Base-by-base conservation (phyloP, 2,329 filamentous ascomycete genomes). In the Tolypocladium paradoxum region DNA sequence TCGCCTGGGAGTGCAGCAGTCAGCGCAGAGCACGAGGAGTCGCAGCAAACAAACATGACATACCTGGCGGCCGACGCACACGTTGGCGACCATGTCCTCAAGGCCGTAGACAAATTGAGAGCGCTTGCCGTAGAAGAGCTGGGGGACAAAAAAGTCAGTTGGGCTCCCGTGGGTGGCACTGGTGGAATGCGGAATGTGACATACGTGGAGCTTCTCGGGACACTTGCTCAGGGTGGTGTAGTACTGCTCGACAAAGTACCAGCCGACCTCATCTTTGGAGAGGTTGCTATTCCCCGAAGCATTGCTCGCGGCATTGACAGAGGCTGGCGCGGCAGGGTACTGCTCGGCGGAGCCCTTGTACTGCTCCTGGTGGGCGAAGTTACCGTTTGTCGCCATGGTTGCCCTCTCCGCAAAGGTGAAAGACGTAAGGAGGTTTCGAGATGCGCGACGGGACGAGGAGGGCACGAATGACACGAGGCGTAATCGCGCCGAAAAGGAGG, bases 161-260 rank as follows among this genome's bases (percentile, higher is more conserved):
- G 24, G 27, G 27, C 24, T 33, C 43, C 8, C n/a, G 33, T 46
- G 18, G 12, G 3, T 18, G 33, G n/a, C 6, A 31, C 4, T 31
- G 18, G 27, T 6, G 38, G 14, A 29, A 22, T 20, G 24, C 31
- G 29, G 20, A 33, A 46, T 16, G 4, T 7, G 40, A 73, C 81
- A 64, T 73, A 85, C 82, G 68, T 90, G 92, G 64, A 99, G 87
- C 74, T 93, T 95, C 68, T 96, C 90, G 24, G 93, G 91, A 60
- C 78, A 88, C 73, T 92, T 91, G 83, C 91, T 96, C 67, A 99
- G 76, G 57, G 90, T 99, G 62, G 89, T 97, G 76, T 99, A 99
- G 79, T 96, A 99, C 73, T 96, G 90, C 81, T 97, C 91, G 55
- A 99, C 93, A 63, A 99, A 99, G 76, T 92, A 97, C 93, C 93